Evolutionary conservation across 768 basidiomycete genomes (phyloP), one percentile per base, ranked within the genome.

Genomic region (Dictyophora rubrovolvata): DNA sequence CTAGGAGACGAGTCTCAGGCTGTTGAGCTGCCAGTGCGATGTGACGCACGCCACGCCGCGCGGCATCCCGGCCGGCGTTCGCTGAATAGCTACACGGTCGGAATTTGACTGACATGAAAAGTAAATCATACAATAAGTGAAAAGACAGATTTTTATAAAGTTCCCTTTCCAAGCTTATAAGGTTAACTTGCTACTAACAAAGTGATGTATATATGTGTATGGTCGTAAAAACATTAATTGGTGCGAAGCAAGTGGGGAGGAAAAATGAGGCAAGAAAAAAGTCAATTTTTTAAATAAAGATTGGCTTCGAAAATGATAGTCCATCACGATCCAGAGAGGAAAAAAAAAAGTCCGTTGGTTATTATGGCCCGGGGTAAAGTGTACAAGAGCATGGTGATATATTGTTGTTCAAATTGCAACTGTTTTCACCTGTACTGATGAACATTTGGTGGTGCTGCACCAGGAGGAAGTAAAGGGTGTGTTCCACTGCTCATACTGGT

Each of bases 401-500:
- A 53, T 59, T 14, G 21, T 16, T 51, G 42, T 42, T 42, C 42
- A 42, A 42, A n/a, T 42, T n/a, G 14, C 42, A 12, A 12, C 36
- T 35, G 33, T 36, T 37, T 59, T 12, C 11, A 35, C 20, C 54
- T 42, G 21, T 55, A 55, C 33, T n/a, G 54, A 20, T 60, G 54
- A 33, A 75, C 63, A 60, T 81, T 78, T 33, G 85, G 84, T 55
- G 85, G 73, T 28, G 87, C 87, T 23, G 88, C 88, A 48, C 89
- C 88, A 4, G 89, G 86, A 1, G 89, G 89, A 11, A 89, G 76
- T 56, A 64, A 76, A 14, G 60, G 56, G 63, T 62, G 77, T 47
- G 67, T 71, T 34, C 76, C 74, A 51, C 58, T 51, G 7, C 54
- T 46, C n/a, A 35, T 46, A 37, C 36, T 35, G 21, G 82, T 80